A percentile compares a stretch with the other conserved stretches of the same genome.
Conservation (phyloP, 2,329 filamentous ascomycete genomes). For the Penicillium sp. region DNA sequence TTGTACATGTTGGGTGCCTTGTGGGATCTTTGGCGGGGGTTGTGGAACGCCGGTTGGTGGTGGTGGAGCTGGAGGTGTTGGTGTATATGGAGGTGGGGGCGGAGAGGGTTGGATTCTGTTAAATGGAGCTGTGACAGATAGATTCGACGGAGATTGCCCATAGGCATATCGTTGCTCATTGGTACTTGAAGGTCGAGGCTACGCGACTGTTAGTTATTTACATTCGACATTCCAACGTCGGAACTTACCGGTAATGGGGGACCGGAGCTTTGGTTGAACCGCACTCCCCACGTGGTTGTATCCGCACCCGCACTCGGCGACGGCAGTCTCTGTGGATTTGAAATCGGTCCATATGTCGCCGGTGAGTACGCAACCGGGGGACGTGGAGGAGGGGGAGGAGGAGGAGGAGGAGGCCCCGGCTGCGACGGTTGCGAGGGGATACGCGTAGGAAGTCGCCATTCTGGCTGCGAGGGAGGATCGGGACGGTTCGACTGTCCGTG, state of each 20-base stretch:
- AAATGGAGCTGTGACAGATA: constrained; percentile 15
- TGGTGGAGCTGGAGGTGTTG: constrained; percentile 12
- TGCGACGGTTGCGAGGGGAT: constrained; percentile 16
- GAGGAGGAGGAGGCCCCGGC: constrained; percentile 18
- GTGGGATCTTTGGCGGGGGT: constrained; percentile 37
- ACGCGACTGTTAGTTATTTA: background rate
- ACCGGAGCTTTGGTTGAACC: constrained; percentile 31
- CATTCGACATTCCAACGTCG: background rate
- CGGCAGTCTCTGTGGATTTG: constrained; percentile 18
- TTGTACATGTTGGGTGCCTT: constrained; percentile 24
- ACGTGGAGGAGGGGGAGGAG: constrained; percentile 19
- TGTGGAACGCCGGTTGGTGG: constrained; percentile 24
- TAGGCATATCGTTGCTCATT: constrained; percentile 19
- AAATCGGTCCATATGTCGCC: constrained; percentile 30
- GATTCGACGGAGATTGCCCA: constrained; percentile 13
- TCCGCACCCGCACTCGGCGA: constrained; percentile 20
- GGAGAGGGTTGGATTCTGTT: constrained; percentile 15
- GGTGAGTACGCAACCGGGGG: constrained; percentile 27
- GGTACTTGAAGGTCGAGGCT: constrained; percentile 34
- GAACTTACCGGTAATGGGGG: constrained; percentile 34
- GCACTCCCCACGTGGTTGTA: constrained; percentile 38
- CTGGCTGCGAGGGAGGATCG: constrained; percentile 28
- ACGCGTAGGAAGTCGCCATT: constrained; percentile 31
- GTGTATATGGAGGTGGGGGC: constrained; percentile 17
- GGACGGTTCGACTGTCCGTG: constrained; percentile 27